Base-by-base conservation (phyloP, 352 stramenopile genomes). In the Globisporangium uncinulatum region DNA sequence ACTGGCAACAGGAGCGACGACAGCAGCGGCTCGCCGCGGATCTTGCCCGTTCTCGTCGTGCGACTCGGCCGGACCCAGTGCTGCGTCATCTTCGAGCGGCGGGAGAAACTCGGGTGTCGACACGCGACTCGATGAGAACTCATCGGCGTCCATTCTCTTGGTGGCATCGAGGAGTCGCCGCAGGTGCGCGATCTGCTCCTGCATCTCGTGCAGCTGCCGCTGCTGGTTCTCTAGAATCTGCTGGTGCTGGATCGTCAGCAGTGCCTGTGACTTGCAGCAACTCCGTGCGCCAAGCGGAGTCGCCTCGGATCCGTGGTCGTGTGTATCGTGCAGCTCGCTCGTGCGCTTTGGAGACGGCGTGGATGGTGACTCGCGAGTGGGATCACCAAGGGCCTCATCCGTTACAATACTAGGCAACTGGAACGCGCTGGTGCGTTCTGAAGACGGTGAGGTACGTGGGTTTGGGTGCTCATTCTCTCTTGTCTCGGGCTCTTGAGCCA, bases 141-240 rank as follows among this genome's bases (percentile, higher is more conserved):
- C 21, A 8, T 62, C 37, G 59, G 66, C 29, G 39, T 61, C 48
- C 20, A 73, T 70, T 39, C 59, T 57, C 54, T 61, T 59, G 4
- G 63, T 61, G 17, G 51, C 57, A 34, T 68, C 59, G 10, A 92
- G 59, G 21, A 89, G 47, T 0, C 51, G 64, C 6, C 78, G 74
- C 11, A 92, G 57, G 29, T 86, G 67, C 9, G 62, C 51, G 43
- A 92, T 89, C 53, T 92, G 82, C 51, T 79, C 70, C 63, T 89
- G 78, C 70, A 92, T 77, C 37, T 88, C 77, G 21, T 79, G 71
- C 15, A 92, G 57, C 52, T 92, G 82, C 10, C 59, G 66, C 56
- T 89, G 76, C 37, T 92, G 82, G 6, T 89, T 85, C 50, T 90
- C 78, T 15, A 90, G 64, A 32, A 89, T 86, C 62, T 89, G 71